These are phyloP conservation scores for Dichomitus squalens DNA, from an alignment of 1,284 basidiomycete species.

Conservation along the genomic window DNA sequence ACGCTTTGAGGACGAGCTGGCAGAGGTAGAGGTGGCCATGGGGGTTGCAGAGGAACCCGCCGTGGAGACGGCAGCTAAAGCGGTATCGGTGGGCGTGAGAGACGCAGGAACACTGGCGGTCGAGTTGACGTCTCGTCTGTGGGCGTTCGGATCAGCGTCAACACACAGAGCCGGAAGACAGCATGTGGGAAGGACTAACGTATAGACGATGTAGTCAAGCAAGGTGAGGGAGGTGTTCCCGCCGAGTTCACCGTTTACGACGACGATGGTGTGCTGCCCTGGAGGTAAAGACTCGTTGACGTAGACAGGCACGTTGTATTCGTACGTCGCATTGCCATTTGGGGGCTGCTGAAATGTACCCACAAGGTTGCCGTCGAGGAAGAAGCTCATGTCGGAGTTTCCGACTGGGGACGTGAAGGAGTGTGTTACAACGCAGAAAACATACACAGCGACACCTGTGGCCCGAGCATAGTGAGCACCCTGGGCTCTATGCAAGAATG, in stretches of 20 bases:
- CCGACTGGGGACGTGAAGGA: slow-evolving; percentile 27
- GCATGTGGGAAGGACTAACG: slow-evolving; percentile 16
- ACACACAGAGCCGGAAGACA: not conserved
- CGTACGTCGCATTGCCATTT: slow-evolving; percentile 15
- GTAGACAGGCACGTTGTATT: slow-evolving; percentile 38
- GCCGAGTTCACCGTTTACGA: slow-evolving; percentile 17
- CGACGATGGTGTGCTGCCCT: slow-evolving; percentile 22
- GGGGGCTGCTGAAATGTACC: slow-evolving; percentile 30
- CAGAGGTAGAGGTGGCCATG: not conserved
- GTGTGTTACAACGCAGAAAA: slow-evolving; percentile 35
- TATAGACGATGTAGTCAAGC: slow-evolving; percentile 28
- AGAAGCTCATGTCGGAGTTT: slow-evolving; percentile 39
- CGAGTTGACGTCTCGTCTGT: slow-evolving; percentile 13
- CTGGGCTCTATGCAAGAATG: not conserved
- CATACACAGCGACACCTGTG: slow-evolving; percentile 36
- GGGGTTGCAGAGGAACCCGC: not conserved
- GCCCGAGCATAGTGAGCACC: not conserved
- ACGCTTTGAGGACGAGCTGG: slow-evolving; percentile 7
- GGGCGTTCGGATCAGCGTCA: not conserved
- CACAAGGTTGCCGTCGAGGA: slow-evolving; percentile 34
- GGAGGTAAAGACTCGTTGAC: slow-evolving; percentile 28
- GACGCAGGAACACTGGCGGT: not conserved
- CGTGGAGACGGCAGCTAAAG: not conserved
- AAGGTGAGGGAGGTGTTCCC: slow-evolving; percentile 19
- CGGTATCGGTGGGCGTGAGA: not conserved